Conservation (phyloP, 2,329 filamentous ascomycete species). For the Diaporthe nobilis region DNA sequence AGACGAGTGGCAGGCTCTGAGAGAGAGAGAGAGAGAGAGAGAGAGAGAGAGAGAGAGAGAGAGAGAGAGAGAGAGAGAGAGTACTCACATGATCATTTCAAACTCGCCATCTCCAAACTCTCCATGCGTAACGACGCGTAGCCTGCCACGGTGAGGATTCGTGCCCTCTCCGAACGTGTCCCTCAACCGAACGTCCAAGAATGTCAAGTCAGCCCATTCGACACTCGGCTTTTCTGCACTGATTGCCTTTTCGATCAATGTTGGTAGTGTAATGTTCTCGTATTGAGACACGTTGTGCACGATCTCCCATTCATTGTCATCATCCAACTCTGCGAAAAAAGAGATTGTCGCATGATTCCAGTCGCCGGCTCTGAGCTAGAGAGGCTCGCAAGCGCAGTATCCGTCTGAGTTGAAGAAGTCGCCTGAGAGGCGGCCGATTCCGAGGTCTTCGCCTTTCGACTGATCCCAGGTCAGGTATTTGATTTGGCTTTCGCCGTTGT, state of each 20-base stretch:
- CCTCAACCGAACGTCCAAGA: background rate
- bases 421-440: too few relatives aligned
- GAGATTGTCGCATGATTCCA: conserved; percentile 33
- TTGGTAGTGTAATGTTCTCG: background rate
- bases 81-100: conserved; percentile 25
- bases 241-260: conserved; percentile 11
- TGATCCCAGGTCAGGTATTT: conserved; percentile 35
- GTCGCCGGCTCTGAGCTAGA: background rate
- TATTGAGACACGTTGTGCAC: background rate
- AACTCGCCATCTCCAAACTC: background rate
- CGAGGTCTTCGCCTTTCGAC: too few relatives aligned
- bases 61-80: background rate
- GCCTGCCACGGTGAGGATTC: background rate
- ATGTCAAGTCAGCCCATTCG: conserved; percentile 9
- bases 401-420: background rate
- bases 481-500: background rate
- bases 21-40: background rate
- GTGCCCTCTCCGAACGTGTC: background rate
- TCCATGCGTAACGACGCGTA: conserved; percentile 7
- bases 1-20: too few relatives aligned
- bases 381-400: background rate
- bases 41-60: background rate
- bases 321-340: background rate
- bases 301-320: background rate
- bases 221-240: conserved; percentile 26